Percentiles rank a stretch among this genome's conserved stretches.
Evolutionary conservation across 75 land plant genomes (phyloP).

Genomic region (Selaginella tamariscina): DNA sequence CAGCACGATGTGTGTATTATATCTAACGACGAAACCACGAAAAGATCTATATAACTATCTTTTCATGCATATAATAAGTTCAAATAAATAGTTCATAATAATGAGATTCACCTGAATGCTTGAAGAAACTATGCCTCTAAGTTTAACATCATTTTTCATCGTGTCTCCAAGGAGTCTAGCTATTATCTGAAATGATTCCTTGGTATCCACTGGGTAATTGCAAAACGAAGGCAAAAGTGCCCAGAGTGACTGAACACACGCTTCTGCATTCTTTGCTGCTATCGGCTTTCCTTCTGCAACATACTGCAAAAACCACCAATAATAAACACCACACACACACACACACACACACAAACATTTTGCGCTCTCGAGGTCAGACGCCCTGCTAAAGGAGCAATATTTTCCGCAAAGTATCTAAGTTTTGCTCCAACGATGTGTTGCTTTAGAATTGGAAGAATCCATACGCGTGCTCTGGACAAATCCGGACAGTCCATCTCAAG

Average conservation of each 20-base stretch:
- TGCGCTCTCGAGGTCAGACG: conserved; percentile 32
- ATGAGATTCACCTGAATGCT: conserved; percentile 48
- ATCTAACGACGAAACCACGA: too few species aligned
- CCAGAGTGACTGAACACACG: conserved; percentile 73
- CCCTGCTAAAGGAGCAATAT: conserved; percentile 38
- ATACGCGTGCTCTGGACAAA: conserved; percentile 42
- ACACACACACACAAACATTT: conserved; percentile 26
- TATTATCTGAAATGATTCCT: conserved; percentile 46
- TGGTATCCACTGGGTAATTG: conserved; percentile 85
- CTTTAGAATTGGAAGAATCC: conserved; percentile 85
- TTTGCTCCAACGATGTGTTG: conserved; percentile 66
- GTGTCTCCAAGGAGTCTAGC: conserved; percentile 35
- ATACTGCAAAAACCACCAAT: conserved; percentile 30
- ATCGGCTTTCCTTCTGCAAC: conserved; percentile 41
- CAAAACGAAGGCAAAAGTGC: conserved; percentile 85
- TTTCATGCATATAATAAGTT: too few species aligned
- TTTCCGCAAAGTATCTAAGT: conserved; percentile 40
- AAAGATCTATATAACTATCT: too few species aligned
- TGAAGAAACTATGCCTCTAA: conserved; percentile 73
- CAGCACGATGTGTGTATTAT: too few species aligned
- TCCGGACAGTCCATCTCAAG: conserved; percentile 50
- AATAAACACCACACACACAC: neutral
- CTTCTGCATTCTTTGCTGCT: conserved; percentile 57
- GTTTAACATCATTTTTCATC: conserved; percentile 45
- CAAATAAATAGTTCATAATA: neutral